phyloP scores from a whole-genome alignment of 306 rosid species.

The Gastrolobium bilobum region DNA sequence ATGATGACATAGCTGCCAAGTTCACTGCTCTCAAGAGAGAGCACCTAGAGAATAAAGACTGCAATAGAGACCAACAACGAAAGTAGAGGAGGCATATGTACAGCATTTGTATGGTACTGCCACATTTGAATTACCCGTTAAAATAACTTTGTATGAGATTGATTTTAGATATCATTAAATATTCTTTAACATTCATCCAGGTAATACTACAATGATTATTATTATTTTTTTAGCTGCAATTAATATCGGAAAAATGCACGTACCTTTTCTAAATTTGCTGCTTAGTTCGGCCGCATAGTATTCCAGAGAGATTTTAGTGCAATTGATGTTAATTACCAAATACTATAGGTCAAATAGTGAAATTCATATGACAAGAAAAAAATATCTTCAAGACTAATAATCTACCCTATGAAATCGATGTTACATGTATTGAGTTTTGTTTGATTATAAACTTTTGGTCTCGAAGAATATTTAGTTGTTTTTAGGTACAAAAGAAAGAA shows the following conservation, averaged over 20 bases:
- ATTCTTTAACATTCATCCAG: slow-evolving; percentile 40
- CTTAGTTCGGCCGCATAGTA: not conserved
- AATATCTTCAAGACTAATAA: not conserved
- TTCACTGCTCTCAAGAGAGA: slow-evolving; percentile 73
- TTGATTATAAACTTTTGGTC: not conserved
- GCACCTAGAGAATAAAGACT: slow-evolving; percentile 46
- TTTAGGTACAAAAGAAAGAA: too few relatives aligned
- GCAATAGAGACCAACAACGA: not conserved
- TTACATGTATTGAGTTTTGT: not conserved
- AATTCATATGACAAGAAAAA: not conserved
- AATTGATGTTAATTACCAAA: too few relatives aligned
- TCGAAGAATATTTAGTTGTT: not conserved
- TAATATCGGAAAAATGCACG: not conserved
- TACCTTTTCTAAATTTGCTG: not conserved
- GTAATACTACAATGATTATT: slow-evolving; percentile 8
- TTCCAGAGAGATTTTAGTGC: too few relatives aligned
- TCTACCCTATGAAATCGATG: not conserved
- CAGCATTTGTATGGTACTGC: slow-evolving; percentile 5
- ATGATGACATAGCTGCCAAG: slow-evolving; percentile 71
- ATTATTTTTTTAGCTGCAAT: not conserved
- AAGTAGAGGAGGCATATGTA: slow-evolving; percentile 4
- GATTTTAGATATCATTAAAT: not conserved
- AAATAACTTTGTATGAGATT: slow-evolving; percentile 24
- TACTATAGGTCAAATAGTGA: not conserved
- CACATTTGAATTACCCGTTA: slow-evolving; percentile 24